Percentiles rank a stretch among this genome's conserved stretches.
Evolutionary conservation across 108 stramenopile species (phyloP).

Genomic region (Schizochytrium sp.): DNA sequence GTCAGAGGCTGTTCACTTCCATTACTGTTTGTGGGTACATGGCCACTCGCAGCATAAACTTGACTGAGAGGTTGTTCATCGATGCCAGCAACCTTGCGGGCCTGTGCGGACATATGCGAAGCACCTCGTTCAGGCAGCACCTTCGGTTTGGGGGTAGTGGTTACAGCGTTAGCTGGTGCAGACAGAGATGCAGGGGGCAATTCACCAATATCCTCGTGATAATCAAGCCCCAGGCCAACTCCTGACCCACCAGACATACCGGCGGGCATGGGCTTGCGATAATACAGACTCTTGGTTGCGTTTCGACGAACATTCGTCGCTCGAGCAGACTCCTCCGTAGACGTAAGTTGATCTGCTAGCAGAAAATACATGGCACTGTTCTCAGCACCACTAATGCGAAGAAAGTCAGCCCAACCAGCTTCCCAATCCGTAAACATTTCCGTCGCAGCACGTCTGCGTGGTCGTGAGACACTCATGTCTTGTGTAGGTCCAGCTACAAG

Average conservation of each 20-base stretch:
- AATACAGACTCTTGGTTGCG: background rate
- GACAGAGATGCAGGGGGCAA: slow-evolving; percentile 5
- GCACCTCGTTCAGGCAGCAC: background rate
- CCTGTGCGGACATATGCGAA: background rate
- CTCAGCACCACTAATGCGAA: slow-evolving; percentile 6
- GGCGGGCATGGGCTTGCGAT: slow-evolving; percentile 33
- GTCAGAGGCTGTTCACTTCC: background rate
- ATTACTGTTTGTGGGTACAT: background rate
- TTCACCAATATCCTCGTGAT: background rate
- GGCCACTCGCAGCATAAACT: background rate
- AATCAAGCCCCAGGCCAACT: slow-evolving; percentile 5
- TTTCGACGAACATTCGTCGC: slow-evolving; percentile 26
- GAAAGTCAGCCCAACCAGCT: background rate
- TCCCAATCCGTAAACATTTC: slow-evolving; percentile 37
- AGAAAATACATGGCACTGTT: slow-evolving; percentile 46
- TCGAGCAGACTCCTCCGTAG: background rate
- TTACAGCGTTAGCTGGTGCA: slow-evolving; percentile 8
- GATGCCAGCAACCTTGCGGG: background rate
- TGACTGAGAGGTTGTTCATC: background rate
- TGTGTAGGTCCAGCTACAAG: slow-evolving; percentile 19
- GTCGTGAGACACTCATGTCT: slow-evolving; percentile 32
- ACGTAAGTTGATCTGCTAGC: background rate
- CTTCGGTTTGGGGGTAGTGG: slow-evolving; percentile 27
- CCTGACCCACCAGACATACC: slow-evolving; percentile 22
- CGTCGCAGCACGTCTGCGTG: background rate